Evolutionary conservation across 1,284 basidiomycete species (phyloP).

Genomic region (Boletus nobilissimus): DNA sequence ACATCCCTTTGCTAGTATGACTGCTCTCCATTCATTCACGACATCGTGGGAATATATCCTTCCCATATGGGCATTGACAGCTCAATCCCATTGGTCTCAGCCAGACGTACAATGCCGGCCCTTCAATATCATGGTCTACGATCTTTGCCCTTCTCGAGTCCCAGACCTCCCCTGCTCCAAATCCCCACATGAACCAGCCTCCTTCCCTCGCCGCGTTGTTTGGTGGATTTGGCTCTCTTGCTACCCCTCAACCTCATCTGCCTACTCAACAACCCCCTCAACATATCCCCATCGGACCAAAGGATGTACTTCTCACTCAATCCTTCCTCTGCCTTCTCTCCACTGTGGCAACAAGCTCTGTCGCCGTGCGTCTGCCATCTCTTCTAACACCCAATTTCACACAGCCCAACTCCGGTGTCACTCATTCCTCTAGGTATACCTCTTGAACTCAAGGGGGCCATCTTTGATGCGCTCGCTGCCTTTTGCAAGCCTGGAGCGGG

Average conservation of each 20-base stretch:
- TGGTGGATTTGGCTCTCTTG: conserved; percentile 47
- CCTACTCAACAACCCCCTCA: conserved; percentile 48
- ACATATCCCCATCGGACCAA: conserved; percentile 69
- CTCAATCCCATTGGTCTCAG: conserved; percentile 44
- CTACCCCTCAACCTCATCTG: conserved; percentile 30
- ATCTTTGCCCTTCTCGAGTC: conserved; percentile 65
- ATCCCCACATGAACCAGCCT: conserved; percentile 41
- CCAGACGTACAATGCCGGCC: conserved; percentile 46
- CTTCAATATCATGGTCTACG: conserved; percentile 58
- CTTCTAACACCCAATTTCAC: conserved; percentile 80
- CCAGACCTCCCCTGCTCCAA: conserved; percentile 54
- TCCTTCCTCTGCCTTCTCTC: conserved; percentile 86
- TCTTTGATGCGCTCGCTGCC: conserved; percentile 86
- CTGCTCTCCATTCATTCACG: too few relatives aligned
- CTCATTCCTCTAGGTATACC: conserved; percentile 85
- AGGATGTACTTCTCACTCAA: conserved; percentile 82
- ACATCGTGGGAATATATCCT: too few relatives aligned
- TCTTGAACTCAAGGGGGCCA: conserved; percentile 90
- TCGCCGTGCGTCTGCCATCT: conserved; percentile 82
- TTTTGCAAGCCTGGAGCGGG: conserved; percentile 86
- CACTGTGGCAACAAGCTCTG: conserved; percentile 82
- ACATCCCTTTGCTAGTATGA: too few relatives aligned
- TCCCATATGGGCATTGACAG: too few relatives aligned
- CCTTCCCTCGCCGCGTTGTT: conserved; percentile 37
- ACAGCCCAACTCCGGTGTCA: conserved; percentile 84